phyloP scores from a whole-genome alignment of 805 yeast genomes.

The Naumovozyma baii region DNA sequence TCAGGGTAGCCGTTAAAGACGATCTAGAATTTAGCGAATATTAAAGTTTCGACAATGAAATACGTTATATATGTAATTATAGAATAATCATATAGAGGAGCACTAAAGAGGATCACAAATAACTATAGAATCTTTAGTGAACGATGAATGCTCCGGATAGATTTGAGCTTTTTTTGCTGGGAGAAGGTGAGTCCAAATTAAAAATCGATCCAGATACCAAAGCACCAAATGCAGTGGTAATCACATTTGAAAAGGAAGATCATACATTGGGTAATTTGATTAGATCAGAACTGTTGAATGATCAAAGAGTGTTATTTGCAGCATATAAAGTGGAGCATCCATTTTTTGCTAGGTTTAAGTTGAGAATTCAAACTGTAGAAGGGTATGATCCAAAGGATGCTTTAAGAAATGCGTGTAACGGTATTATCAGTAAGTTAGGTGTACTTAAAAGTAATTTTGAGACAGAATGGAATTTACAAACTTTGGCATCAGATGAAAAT shows the following conservation, averaged over 20 bases:
- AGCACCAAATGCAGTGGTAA: constrained; percentile 87
- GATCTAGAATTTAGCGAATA: too few species aligned
- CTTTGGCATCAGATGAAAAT: constrained; percentile 46
- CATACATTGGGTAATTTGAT: constrained; percentile 90
- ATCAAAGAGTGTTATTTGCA: constrained; percentile 84
- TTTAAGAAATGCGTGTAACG: constrained; percentile 77
- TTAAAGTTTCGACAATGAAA: too few species aligned
- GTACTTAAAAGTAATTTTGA: constrained; percentile 67
- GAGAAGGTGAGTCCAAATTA: constrained; percentile 95
- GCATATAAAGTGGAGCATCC: constrained; percentile 99
- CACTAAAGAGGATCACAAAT: too few species aligned
- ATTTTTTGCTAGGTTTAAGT: constrained; percentile 83
- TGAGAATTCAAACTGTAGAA: constrained; percentile 93
- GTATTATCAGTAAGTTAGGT: constrained; percentile 70
- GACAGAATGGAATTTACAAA: constrained; percentile 88
- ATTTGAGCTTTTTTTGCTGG: constrained; percentile 89
- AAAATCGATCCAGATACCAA: constrained; percentile 87
- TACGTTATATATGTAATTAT: too few species aligned
- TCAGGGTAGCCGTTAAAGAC: too few species aligned
- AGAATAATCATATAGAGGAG: too few species aligned
- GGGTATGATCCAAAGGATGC: constrained; percentile 90
- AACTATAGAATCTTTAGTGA: neutral
- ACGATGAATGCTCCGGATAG: constrained; percentile 97
- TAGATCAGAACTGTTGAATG: constrained; percentile 76
- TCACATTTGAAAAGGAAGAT: constrained; percentile 93